Evolutionary conservation across 768 basidiomycete species (phyloP), one percentile per base, ranked within the genome.

Genomic region (Calocera cornea): DNA sequence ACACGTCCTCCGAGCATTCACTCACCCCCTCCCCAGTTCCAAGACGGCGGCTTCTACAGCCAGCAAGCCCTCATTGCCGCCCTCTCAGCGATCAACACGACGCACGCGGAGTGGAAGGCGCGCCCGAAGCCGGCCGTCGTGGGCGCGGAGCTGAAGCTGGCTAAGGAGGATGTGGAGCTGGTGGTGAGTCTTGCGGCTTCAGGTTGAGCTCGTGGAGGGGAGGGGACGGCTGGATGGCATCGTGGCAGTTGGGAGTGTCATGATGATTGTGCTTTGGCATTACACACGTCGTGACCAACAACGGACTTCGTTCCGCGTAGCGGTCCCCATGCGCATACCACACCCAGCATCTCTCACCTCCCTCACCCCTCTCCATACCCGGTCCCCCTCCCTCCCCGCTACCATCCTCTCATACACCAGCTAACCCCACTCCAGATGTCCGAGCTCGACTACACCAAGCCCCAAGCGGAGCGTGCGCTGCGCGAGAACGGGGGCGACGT

Each of bases 21-120:
- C 54, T 27, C 11, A 60, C 31, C 31, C 11, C 14, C 14, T 7
- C 24, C 19, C 16, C 27, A 60, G 54, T 60, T 60, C 31, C 54
- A 60, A 60, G 54, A 60, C 54, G 11, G 14, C 54, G 54, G 54
- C 27, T 60, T 60, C 54, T 60, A 60, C 54, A 60, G 54, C 31
- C 54, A 60, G 31, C 54, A 60, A 60, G 54, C 54, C 7, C 54
- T 60, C 54, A 16, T 60, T 27, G 5, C 27, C 54, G 54, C 27
- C 19, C 54, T 60, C 10, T 8, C 2, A 33, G 54, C 31, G 5
- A 27, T 60, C 5, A 22, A 19, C 14, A 60, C 11, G 31, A 8
- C 2, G 27, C 31, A 60, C 19, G 54, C 54, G 8, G 54, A 60
- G 31, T 60, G 54, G 54, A 60, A 60, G 54, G 54, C 54, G 5